Conservation (phyloP, 768 basidiomycete genomes). For the Panus rudis region DNA sequence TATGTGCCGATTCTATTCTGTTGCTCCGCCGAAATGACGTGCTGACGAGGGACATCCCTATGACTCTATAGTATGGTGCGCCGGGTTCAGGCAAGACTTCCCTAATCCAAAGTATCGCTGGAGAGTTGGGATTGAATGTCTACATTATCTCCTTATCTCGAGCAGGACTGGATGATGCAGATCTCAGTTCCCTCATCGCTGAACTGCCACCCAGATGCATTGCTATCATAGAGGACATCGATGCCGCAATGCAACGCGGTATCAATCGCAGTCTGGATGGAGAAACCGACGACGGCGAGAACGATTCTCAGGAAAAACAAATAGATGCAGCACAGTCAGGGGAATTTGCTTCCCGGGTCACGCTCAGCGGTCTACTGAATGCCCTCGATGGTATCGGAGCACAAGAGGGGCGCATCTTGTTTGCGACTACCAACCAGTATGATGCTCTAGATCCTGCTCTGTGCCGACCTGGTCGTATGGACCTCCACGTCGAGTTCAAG, state of each 20-base stretch:
- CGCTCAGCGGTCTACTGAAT: conserved; percentile 69
- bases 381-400: conserved; percentile 77
- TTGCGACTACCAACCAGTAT: conserved; percentile 76
- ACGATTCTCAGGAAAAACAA: not conserved
- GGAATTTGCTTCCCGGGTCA: conserved; percentile 32
- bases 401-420: conserved; percentile 75
- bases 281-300: conserved; percentile 7
- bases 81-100: conserved; percentile 78
- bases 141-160: conserved; percentile 68
- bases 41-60: too few relatives aligned
- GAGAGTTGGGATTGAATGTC: conserved; percentile 67
- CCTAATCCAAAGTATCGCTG: conserved; percentile 68
- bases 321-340: not conserved
- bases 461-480: conserved; percentile 74
- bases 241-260: conserved; percentile 58
- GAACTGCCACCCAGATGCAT: conserved; percentile 66
- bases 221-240: conserved; percentile 80
- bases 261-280: conserved; percentile 22
- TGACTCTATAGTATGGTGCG: conserved; percentile 58
- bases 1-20: too few relatives aligned
- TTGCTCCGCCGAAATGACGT: too few relatives aligned
- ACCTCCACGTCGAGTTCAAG: conserved; percentile 71
- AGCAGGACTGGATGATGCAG: conserved; percentile 53
- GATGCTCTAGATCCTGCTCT: conserved; percentile 64
- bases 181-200: conserved; percentile 50